phyloP scores from a whole-genome alignment of 176 grass and related monocot genomes.

The Microstegium vimineum region DNA sequence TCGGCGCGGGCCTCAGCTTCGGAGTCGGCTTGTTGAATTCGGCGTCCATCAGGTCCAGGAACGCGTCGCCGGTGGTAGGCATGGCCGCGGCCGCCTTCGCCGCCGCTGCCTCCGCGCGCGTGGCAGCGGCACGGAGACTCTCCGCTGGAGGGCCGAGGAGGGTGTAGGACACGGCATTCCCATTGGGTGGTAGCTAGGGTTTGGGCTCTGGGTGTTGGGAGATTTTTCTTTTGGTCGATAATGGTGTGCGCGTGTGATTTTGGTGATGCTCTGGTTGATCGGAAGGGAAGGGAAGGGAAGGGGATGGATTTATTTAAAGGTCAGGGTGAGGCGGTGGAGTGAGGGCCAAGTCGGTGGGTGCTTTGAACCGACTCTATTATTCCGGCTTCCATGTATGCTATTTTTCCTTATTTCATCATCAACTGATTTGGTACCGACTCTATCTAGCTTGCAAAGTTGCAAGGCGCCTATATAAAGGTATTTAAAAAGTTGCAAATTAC shows the following conservation, averaged over 20 bases:
- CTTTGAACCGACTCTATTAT: neutral
- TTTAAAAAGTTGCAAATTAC: too few species aligned
- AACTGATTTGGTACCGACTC: too few species aligned
- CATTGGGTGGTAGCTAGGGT: neutral
- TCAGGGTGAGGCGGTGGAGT: neutral
- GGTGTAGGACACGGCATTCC: neutral
- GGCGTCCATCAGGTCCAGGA: neutral
- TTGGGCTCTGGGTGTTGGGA: neutral
- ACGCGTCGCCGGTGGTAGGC: neutral
- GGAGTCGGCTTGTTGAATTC: neutral
- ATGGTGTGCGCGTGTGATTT: neutral
- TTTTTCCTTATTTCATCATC: neutral
- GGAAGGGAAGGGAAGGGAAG: neutral
- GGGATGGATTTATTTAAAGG: neutral
- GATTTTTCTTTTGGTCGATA: neutral
- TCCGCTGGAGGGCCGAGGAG: constrained; percentile 37
- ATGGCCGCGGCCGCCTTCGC: neutral
- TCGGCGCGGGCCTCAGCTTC: constrained; percentile 1
- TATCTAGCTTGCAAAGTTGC: too few species aligned
- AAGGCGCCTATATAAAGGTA: too few species aligned
- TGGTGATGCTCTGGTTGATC: neutral
- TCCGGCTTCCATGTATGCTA: neutral
- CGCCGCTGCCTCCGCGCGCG: neutral
- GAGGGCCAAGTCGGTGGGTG: neutral
- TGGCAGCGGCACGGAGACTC: neutral